Conservation (phyloP, 192 early-diverging fungal genomes). For the Backusella tuberculispora region DNA sequence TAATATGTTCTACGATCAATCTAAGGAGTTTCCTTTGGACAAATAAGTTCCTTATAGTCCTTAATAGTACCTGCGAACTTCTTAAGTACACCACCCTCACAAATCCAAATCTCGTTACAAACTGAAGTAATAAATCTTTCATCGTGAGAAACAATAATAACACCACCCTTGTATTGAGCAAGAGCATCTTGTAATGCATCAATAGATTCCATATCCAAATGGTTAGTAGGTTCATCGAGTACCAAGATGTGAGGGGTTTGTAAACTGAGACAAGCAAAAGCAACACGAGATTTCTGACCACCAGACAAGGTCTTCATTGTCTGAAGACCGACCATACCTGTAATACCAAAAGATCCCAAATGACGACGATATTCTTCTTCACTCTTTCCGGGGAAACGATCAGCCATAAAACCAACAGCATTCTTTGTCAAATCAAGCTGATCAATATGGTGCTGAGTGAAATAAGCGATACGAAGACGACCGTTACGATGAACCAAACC, state of each 20-base stretch:
- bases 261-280: constrained; percentile 95
- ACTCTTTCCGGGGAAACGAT: constrained; percentile 85
- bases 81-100: constrained; percentile 78
- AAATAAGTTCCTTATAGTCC: constrained; percentile 64
- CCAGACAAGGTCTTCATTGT: constrained; percentile 94
- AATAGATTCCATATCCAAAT: constrained; percentile 91
- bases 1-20: background rate
- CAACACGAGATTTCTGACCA: constrained; percentile 96
- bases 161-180: constrained; percentile 88
- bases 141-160: constrained; percentile 97
- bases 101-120: constrained; percentile 93
- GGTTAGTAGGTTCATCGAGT: constrained; percentile 94
- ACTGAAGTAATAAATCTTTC: constrained; percentile 91
- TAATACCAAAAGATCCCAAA: constrained; percentile 93
- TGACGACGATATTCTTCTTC: constrained; percentile 97
- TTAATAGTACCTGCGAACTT: constrained; percentile 89
- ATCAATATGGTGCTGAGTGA: constrained; percentile 98
- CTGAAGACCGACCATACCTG: constrained; percentile 95
- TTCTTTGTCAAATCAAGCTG: constrained; percentile 87
- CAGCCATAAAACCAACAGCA: constrained; percentile 87
- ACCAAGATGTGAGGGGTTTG: constrained; percentile 92
- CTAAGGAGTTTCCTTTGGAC: constrained; percentile 20
- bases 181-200: constrained; percentile 91
- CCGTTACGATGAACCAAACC: constrained; percentile 92
- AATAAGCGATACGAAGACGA: constrained; percentile 90